A percentile compares a stretch with the other conserved stretches of the same genome.
Evolutionary conservation across 352 stramenopile species (phyloP).

Genomic region (Pythium pyrilobum): DNA sequence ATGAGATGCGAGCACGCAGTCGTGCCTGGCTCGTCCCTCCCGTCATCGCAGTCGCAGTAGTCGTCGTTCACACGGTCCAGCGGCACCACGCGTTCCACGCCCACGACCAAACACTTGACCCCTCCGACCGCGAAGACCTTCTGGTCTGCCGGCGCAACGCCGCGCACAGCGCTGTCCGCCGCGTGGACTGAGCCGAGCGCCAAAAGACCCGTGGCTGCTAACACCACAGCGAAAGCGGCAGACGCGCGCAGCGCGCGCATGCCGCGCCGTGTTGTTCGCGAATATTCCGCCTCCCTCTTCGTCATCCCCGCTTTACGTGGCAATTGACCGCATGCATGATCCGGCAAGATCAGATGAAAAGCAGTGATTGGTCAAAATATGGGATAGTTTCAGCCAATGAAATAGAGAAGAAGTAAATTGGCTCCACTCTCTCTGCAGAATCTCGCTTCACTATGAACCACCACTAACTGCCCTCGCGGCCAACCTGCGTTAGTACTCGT

Average conservation of each 20-base stretch:
- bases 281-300: background rate
- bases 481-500: conserved; percentile 2
- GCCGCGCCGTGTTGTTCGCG: background rate
- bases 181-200: background rate
- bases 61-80: conserved; percentile 84
- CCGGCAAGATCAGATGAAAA: background rate
- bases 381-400: background rate
- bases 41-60: conserved; percentile 92
- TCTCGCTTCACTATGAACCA: no score
- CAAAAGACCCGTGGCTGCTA: background rate
- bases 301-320: conserved; percentile 11
- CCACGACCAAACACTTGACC: conserved; percentile 33
- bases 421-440: conserved; percentile 2
- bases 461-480: no score
- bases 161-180: conserved; percentile 19
- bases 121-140: conserved; percentile 13
- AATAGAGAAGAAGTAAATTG: background rate
- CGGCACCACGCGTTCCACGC: conserved; percentile 27
- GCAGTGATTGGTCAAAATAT: conserved; percentile 12
- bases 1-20: conserved; percentile 64
- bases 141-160: conserved; percentile 36
- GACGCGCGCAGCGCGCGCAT: background rate
- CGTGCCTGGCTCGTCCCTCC: conserved; percentile 86
- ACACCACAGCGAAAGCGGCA: background rate
- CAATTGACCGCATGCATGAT: background rate